Base-by-base conservation (phyloP, 768 basidiomycete genomes). In the Leccinum pellstonianum region DNA sequence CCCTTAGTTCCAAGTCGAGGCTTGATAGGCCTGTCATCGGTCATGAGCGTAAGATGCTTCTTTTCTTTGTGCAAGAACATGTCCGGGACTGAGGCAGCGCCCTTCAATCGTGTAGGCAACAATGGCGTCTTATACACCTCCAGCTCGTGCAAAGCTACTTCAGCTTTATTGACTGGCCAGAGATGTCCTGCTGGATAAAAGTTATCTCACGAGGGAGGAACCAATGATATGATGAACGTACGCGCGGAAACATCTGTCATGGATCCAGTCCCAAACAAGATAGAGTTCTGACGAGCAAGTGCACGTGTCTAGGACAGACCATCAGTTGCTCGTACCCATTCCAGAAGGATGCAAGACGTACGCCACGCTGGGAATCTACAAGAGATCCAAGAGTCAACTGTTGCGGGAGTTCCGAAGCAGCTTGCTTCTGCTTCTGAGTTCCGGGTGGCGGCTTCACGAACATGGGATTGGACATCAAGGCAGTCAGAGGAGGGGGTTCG, bases 121-220 rank as follows among this genome's bases (percentile, higher is more conserved):
- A 92, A 80, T 6, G 90, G 90, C 1, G 88, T 92, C 74, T 86
- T 88, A 77, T 91, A 92, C 31, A 88, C 79, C 62, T 91, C 89
- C 49, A 90, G 76, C 64, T 88, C 86, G 47, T 87, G 85, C 5
- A 92, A 77, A 15, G 86, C 86, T 59, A 81, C 80, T 73, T 90
- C 86, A 19, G 88, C 85, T 17, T 84, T 78, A 48, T 79, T 83
- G 64, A 76, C 70, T 15, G 77, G 76, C 63, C 69, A 72, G n/a
- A 63, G 55, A 43, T 67, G 58, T 35, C 68, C 69, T 61, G 75
- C 66, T 67, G 19, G 27, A 55, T 17, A 48, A 29, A 47, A 62
- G 62, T 69, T 59, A 68, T 62, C 50, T 62, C 55, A 49, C 35
- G 53, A 54, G 57, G 46, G 59, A 52, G 54, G 62, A 31, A 41